These are phyloP conservation scores for Backusella morwellensis DNA, from an alignment of 192 early-diverging fungal genomes.

Conservation along the genomic window DNA sequence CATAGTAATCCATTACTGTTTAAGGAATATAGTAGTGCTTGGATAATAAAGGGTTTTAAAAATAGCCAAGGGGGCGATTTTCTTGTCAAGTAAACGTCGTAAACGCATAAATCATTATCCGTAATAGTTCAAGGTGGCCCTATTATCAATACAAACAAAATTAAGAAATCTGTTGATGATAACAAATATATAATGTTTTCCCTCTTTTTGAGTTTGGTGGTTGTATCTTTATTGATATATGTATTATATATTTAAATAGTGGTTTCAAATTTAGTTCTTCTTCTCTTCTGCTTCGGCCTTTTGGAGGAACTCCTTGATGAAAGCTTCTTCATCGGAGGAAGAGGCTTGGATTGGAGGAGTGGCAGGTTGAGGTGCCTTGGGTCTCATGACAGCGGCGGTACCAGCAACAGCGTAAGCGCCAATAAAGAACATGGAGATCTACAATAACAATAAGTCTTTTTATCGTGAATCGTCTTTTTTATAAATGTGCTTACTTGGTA, in stretches of 20 bases:
- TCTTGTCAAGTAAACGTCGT: background rate
- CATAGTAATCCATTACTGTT: background rate
- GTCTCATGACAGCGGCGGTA: constrained; percentile 20
- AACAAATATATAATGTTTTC: background rate
- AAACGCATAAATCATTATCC: background rate
- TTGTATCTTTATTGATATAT: background rate
- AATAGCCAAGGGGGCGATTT: background rate
- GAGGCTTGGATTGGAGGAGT: constrained; percentile 44
- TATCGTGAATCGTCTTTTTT: background rate
- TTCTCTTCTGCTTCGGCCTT: constrained; percentile 40
- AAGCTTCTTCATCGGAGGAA: constrained; percentile 45
- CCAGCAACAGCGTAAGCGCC: constrained; percentile 30
- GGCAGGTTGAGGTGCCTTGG: constrained; percentile 26
- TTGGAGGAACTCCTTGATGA: constrained; percentile 45
- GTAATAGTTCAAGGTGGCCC: background rate
- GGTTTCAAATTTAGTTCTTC: constrained; percentile 9
- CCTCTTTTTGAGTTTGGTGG: background rate
- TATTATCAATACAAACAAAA: background rate
- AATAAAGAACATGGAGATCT: constrained; percentile 39
- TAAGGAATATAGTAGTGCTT: background rate
- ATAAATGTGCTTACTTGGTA: constrained; percentile 22
- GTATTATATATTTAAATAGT: background rate
- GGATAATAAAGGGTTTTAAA: too few relatives aligned
- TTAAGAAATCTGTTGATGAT: background rate
- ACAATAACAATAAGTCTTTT: background rate